A percentile compares a stretch with the other conserved stretches of the same genome.
These are phyloP conservation scores for Phialophora expanda DNA, from an alignment of 2,329 filamentous ascomycete species.

Conservation along the genomic window DNA sequence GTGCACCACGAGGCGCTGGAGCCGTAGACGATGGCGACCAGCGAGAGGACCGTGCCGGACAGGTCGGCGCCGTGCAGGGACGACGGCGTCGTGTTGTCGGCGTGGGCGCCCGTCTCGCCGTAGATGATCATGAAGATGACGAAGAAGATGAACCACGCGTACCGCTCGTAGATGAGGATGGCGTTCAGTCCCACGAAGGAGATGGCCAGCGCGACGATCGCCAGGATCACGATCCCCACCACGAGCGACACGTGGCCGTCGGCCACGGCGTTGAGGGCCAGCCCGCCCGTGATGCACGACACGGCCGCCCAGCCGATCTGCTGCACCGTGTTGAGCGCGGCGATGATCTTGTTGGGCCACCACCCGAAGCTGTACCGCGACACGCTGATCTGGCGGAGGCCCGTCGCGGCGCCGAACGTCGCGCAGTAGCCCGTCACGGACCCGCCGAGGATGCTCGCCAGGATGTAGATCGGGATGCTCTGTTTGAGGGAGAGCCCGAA, in stretches of 20 bases:
- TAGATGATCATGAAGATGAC: conserved; percentile 56
- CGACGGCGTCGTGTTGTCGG: conserved; percentile 48
- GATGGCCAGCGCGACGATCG: conserved; percentile 40
- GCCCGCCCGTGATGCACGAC: conserved; percentile 44
- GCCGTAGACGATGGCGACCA: conserved; percentile 38
- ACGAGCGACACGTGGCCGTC: conserved; percentile 42
- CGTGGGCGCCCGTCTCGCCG: conserved; percentile 52
- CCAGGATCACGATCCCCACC: conserved; percentile 44
- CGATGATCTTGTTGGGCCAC: conserved; percentile 42
- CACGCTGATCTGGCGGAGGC: conserved; percentile 42
- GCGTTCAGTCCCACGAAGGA: conserved; percentile 42
- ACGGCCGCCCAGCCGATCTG: conserved; percentile 43
- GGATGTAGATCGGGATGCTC: conserved; percentile 39
- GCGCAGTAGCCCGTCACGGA: conserved; percentile 36
- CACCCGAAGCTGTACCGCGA: conserved; percentile 42
- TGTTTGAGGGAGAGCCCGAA: conserved; percentile 40
- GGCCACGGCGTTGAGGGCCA: conserved; percentile 44
- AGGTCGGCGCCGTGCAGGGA: conserved; percentile 44
- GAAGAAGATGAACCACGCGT: conserved; percentile 44
- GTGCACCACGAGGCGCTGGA: conserved; percentile 37
- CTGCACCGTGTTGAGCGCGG: conserved; percentile 41
- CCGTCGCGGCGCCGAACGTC: conserved; percentile 48
- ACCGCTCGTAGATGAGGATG: conserved; percentile 43
- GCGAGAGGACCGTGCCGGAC: conserved; percentile 41
- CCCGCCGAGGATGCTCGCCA: conserved; percentile 39